Conservation (phyloP, 805 yeast genomes). For the Candida qinlingensis region DNA sequence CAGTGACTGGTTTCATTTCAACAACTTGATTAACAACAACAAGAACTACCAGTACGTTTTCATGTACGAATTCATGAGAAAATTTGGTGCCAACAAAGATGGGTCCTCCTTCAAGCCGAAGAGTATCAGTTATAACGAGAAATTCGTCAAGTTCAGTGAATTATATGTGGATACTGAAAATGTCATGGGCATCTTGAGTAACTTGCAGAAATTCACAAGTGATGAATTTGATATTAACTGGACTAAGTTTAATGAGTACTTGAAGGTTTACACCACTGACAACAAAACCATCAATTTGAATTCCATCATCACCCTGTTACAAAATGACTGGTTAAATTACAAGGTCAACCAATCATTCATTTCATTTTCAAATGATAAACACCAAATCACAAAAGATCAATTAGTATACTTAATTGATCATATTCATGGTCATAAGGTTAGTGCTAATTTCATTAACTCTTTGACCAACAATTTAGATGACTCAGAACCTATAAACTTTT, state of each 20-base stretch:
- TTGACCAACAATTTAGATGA: conserved; percentile 24
- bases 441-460: conserved; percentile 31
- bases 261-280: conserved; percentile 16
- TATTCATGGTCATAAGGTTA: conserved; percentile 34
- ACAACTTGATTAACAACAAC: conserved; percentile 46
- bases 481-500: conserved; percentile 29
- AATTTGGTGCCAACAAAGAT: conserved; percentile 32
- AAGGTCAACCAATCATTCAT: conserved; percentile 29
- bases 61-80: conserved; percentile 48
- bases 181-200: conserved; percentile 28
- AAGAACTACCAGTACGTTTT: conserved; percentile 44
- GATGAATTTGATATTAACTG: conserved; percentile 32
- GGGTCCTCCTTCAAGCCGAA: conserved; percentile 17
- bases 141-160: conserved; percentile 34
- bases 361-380: conserved; percentile 25
- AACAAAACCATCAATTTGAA: conserved; percentile 31
- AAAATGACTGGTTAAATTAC: conserved; percentile 34
- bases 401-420: conserved; percentile 28
- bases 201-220: conserved; percentile 28
- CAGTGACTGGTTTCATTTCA: conserved; percentile 71
- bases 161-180: conserved; percentile 24
- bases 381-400: conserved; percentile 32
- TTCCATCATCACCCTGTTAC: conserved; percentile 36
- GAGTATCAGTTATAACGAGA: conserved; percentile 33
- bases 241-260: conserved; percentile 23